phyloP scores from a whole-genome alignment of 2,329 filamentous ascomycete genomes.

The Teratosphaeria zuluensis region DNA sequence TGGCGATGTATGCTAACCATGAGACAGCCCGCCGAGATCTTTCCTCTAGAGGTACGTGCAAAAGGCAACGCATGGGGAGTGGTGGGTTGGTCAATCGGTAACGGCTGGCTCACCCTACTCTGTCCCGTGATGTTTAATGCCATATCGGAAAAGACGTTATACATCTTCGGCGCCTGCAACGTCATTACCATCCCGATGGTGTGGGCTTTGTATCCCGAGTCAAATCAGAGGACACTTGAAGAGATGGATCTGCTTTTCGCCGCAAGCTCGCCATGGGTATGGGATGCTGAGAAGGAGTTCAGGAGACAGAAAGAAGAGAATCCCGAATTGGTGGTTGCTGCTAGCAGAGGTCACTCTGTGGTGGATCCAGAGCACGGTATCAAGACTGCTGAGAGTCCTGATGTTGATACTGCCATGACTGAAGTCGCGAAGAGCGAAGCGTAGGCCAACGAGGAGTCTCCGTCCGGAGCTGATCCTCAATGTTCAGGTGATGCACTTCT shows the following conservation, averaged over 20 bases:
- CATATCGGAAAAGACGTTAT: conserved; percentile 61
- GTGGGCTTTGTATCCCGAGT: conserved; percentile 66
- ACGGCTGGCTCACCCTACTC: conserved; percentile 44
- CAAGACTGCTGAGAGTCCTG: not conserved
- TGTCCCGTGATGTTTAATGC: conserved; percentile 48
- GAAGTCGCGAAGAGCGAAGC: not conserved
- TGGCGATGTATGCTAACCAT: not conserved
- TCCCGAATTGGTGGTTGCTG: conserved; percentile 29
- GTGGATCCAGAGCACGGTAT: not conserved
- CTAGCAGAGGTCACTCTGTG: conserved; percentile 11
- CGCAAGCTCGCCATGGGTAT: conserved; percentile 55
- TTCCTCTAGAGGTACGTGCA: conserved; percentile 59
- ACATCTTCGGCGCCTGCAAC: conserved; percentile 63
- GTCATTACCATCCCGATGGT: conserved; percentile 57
- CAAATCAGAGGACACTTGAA: conserved; percentile 60
- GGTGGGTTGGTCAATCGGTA: conserved; percentile 66
- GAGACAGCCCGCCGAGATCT: conserved; percentile 51
- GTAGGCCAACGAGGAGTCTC: not conserved
- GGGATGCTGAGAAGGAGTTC: conserved; percentile 61
- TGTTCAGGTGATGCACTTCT: conserved; percentile 1
- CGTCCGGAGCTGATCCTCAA: no score
- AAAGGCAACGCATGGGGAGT: conserved; percentile 70
- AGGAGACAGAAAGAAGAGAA: conserved; percentile 52
- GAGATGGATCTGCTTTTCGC: conserved; percentile 68
- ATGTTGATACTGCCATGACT: not conserved